Evolutionary conservation across 768 basidiomycete genomes (phyloP), one percentile per base, ranked within the genome.

Genomic region (Mycena haematopus): DNA sequence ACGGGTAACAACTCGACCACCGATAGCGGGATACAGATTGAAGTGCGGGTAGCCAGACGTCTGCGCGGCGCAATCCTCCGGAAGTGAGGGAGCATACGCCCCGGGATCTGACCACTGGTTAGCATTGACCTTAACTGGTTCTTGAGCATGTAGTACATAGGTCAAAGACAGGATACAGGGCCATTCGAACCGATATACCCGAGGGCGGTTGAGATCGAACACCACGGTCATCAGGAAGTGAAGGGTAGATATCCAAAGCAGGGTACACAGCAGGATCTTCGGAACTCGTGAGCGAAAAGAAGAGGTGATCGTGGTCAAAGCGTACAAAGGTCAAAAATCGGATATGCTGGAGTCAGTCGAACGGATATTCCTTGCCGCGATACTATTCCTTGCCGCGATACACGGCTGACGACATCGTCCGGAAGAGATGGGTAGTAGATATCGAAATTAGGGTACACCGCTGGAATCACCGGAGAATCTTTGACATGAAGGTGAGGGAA

Each of bases 171-270:
- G 68, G 69, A 47, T 70, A 70, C 17, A 55, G 42, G 10, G 61
- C 31, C 13, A 40, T 49, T 33, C 54, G 63, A 19, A 56, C 47
- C 14, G 55, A 53, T 17, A 40, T 47, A 46, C 45, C 46, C 46
- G 13, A 17, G 25, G 6, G 15, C 2, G 25, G 44, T 3, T 24
- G 22, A n/a, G 44, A 22, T 22, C 22, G 44, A 24, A 24, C 22
- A 11, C 9, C 44, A 45, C 38, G 17, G 52, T 46, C 40, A 21
- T 50, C 44, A 13, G 46, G 55, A 35, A 58, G 46, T 10, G 58
- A 57, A 42, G 73, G 73, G 67, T 79, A 79, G 50, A 77, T 70
- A 56, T 73, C 60, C 40, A 76, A 67, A 60, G 70, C 47, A 33
- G 77, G 73, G 58, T 78, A 77, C 60, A 72, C 42, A 38, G 65